Base-by-base conservation (phyloP, 805 yeast genomes). In the Kuraishia hungarica region DNA sequence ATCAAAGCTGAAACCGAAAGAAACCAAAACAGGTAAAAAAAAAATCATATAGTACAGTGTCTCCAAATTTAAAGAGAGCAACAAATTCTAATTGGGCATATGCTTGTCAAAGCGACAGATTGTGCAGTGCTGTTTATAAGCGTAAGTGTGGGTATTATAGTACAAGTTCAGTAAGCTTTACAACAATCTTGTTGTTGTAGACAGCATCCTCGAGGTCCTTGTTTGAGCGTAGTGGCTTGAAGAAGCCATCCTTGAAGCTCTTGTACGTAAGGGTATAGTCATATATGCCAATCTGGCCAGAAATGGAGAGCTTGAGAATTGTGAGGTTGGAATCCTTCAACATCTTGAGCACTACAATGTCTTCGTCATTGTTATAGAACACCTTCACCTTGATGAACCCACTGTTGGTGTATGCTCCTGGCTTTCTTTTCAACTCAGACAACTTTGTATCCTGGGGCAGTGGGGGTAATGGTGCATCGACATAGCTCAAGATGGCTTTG, bases 231-330 rank as follows among this genome's bases (percentile, higher is more conserved):
- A 64, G 56, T 26, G 59, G 58, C 22, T 55, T 58, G 54, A 58
- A 63, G 49, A 54, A 48, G 0, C 57, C 60, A 20, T 59, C 54
- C 21, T 51, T 54, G 23, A 57, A 47, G 35, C 61, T 61, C 39
- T 58, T 61, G 39, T 57, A 63, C 24, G 57, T 61, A 19, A 62
- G 47, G 19, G 58, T 50, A 39, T 56, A 58, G 8, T 55, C 56
- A 19, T 53, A 23, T 28, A 20, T 23, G 26, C 55, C 54, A 20
- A 53, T 55, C 51, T 55, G 52, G 51, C 53, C 51, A 22, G 58
- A 15, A 53, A 49, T 53, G 28, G 57, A 47, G 4, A 56, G 48
- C 17, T 53, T 54, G 15, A 61, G 49, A 13, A 59, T 55, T 20
- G 54, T 56, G 15, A 61, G n/a, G 26, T 49, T 26, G 55, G 63